Evolutionary conservation across 768 basidiomycete genomes (phyloP), one percentile per base, ranked within the genome.

Genomic region (Mycena leptocephala): DNA sequence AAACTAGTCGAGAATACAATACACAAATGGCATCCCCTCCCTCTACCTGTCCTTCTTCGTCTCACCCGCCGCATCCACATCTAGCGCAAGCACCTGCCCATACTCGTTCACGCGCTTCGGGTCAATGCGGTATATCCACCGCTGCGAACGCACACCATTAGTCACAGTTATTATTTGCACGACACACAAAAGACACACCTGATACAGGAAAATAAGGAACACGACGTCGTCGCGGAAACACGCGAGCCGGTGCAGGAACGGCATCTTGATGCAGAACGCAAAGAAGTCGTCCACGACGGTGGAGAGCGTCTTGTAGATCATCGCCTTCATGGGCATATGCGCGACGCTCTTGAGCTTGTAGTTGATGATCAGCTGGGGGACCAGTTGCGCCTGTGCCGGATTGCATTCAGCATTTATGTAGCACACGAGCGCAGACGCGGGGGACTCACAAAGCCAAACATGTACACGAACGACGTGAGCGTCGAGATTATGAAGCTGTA

Each of bases 241-340:
- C 5, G 95, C 95, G 71, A 99, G 87, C 71, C 97, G 93, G 83
- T 99, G 97, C 56, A 99, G 89, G 81, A 95, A 92, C 37, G 98
- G 98, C 98, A 99, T 99, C 87, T 96, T 96, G 87, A 98, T 97
- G 81, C 95, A 96, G 84, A 97, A 97, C 95, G 94, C 94, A 83
- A 96, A 96, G 79, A 98, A 92, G 84, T 99, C 97, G 86, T 98
- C 97, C 56, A 97, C 95, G 61, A 96, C 95, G 1, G 94, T 96
- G 56, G 96, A 95, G 73, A 98, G 88, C 2, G 95, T 93, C 87
- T 98, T 98, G 89, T 97, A 98, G 79, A 97, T 93, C 96, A 99
- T 97, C 5, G 97, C 95, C 84, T 97, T 98, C 94, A 98, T 97
- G 24, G 97, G 97, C 94, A 99, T 97, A 83, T 99, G 98, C 56